phyloP scores from a whole-genome alignment of 1,284 basidiomycete genomes.

The Violaceomyces palustris region DNA sequence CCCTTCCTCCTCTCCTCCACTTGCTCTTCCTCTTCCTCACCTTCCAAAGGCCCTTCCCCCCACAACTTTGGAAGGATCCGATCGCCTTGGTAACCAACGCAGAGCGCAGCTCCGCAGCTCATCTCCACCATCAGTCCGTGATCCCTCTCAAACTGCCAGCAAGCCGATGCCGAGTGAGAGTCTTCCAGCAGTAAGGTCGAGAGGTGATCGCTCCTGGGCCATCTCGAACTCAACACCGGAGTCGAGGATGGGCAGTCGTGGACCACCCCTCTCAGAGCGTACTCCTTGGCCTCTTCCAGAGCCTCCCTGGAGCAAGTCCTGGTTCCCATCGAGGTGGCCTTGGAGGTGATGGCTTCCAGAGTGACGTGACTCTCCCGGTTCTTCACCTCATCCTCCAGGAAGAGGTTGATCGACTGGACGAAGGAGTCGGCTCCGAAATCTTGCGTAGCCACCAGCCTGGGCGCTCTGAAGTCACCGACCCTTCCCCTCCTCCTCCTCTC shows the following conservation, averaged over 20 bases:
- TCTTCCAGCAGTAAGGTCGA: conserved; percentile 41
- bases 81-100: conserved; percentile 23
- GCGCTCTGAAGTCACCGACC: too few relatives aligned
- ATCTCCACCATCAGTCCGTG: conserved; percentile 48
- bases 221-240: too few relatives aligned
- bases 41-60: too few relatives aligned
- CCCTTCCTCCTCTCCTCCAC: too few relatives aligned
- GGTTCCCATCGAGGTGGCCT: conserved; percentile 46
- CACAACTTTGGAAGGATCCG: conserved; percentile 13
- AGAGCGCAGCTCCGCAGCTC: conserved; percentile 33
- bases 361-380: too few relatives aligned
- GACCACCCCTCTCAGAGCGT: too few relatives aligned
- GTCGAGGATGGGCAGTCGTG: too few relatives aligned
- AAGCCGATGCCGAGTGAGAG: conserved; percentile 19
- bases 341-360: conserved; percentile 28
- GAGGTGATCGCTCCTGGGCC: too few relatives aligned
- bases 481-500: too few relatives aligned
- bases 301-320: conserved; percentile 24
- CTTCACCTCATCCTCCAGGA: too few relatives aligned
- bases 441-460: conserved; percentile 27
- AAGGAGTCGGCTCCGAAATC: conserved; percentile 35
- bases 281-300: too few relatives aligned
- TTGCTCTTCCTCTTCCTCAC: too few relatives aligned
- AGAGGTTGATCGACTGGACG: conserved; percentile 22
- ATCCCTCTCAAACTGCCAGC: conserved; percentile 24